A percentile compares a stretch with the other conserved stretches of the same genome.
phyloP scores from a whole-genome alignment of 1,139 yeast species.

The Groenewaldozyma auringiensis region DNA sequence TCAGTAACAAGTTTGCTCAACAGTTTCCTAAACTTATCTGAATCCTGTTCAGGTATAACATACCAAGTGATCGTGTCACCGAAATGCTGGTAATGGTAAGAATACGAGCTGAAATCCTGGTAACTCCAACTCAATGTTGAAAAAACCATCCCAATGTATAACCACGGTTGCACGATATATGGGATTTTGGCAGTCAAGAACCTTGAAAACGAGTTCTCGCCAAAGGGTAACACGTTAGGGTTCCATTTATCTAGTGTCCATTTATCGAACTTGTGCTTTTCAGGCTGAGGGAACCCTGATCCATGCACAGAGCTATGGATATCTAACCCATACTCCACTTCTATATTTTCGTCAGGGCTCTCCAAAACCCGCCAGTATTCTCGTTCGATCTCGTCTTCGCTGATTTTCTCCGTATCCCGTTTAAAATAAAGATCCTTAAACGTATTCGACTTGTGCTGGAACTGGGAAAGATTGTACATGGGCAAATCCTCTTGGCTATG shows the following conservation, averaged over 20 bases:
- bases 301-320: constrained; percentile 40
- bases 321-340: constrained; percentile 43
- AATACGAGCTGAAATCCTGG: constrained; percentile 64
- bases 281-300: constrained; percentile 43
- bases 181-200: constrained; percentile 37
- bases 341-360: constrained; percentile 32
- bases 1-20: constrained; percentile 46
- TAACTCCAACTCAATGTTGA: constrained; percentile 61
- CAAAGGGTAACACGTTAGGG: constrained; percentile 51
- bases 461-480: constrained; percentile 49
- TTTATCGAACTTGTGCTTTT: constrained; percentile 19
- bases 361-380: constrained; percentile 35
- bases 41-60: constrained; percentile 61
- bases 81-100: constrained; percentile 53
- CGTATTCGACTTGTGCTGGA: constrained; percentile 48
- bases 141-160: constrained; percentile 57
- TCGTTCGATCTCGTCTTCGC: constrained; percentile 26
- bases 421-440: constrained; percentile 37
- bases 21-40: constrained; percentile 40
- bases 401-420: constrained; percentile 5
- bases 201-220: constrained; percentile 44
- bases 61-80: constrained; percentile 71
- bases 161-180: constrained; percentile 36
- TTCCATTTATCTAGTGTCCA: constrained; percentile 53
- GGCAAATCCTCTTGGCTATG: constrained; percentile 12